These are phyloP conservation scores for Cladosporium sphaerospermum DNA, from an alignment of 2,329 filamentous ascomycete species.

Conservation along the genomic window DNA sequence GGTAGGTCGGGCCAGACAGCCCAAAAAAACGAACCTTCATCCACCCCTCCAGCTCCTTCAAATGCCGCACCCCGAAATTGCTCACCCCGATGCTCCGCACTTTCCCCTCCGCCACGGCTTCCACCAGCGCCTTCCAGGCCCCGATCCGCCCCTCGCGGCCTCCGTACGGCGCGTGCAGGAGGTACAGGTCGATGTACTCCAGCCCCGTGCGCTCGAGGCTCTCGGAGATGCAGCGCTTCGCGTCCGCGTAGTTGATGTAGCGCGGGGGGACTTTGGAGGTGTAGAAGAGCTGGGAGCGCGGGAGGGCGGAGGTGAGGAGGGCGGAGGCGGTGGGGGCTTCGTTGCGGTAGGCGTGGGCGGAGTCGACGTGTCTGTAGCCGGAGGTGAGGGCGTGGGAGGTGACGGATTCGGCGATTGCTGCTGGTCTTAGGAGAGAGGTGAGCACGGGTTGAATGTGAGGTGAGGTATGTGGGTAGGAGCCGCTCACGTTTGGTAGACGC, in stretches of 20 bases:
- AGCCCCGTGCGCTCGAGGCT: slow-evolving; percentile 55
- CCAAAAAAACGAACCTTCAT: slow-evolving; percentile 35
- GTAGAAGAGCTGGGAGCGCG: slow-evolving; percentile 54
- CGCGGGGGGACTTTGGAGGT: slow-evolving; percentile 54
- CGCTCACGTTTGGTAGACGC: slow-evolving; percentile 31
- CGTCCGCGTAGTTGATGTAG: slow-evolving; percentile 55
- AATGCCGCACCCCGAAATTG: slow-evolving; percentile 51
- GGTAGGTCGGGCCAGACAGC: neutral
- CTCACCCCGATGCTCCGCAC: slow-evolving; percentile 49
- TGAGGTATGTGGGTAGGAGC: neutral
- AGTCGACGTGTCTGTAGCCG: slow-evolving; percentile 57
- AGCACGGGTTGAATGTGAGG: neutral
- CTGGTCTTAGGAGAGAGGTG: too few species aligned
- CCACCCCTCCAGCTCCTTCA: slow-evolving; percentile 48
- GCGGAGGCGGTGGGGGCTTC: slow-evolving; percentile 50
- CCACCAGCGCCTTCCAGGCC: slow-evolving; percentile 49
- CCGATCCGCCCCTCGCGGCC: slow-evolving; percentile 45
- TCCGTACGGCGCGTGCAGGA: slow-evolving; percentile 50
- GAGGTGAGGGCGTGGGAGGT: slow-evolving; percentile 50
- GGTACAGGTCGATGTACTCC: slow-evolving; percentile 40
- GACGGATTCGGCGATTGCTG: slow-evolving; percentile 52
- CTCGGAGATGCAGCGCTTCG: slow-evolving; percentile 57
- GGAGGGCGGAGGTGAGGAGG: slow-evolving; percentile 46
- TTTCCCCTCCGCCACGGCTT: slow-evolving; percentile 47
- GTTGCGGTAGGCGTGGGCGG: slow-evolving; percentile 53